Conservation (phyloP, 441 rosid genomes). For the Breynia disticha region DNA sequence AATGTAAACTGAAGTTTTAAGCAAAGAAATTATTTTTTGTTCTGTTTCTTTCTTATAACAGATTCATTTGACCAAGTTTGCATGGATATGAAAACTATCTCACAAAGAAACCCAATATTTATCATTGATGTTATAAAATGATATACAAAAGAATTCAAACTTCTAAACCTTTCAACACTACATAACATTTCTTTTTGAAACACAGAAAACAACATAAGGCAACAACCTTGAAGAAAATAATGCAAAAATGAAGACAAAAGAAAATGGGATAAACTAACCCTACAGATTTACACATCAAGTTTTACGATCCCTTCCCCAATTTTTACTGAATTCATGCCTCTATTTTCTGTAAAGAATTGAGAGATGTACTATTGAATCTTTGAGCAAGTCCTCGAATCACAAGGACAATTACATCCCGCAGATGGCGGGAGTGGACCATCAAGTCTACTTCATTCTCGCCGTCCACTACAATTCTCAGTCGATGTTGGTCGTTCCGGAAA, state of each 20-base stretch:
- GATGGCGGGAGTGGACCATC: slow-evolving; percentile 74
- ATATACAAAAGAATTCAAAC: neutral
- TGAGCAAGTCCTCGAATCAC: slow-evolving; percentile 92
- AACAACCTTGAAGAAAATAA: neutral
- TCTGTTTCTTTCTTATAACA: no score
- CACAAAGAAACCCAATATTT: neutral
- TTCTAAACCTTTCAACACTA: slow-evolving; percentile 1
- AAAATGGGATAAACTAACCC: slow-evolving; percentile 3
- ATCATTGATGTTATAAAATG: slow-evolving; percentile 6
- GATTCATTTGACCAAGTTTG: no score
- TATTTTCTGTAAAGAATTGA: slow-evolving; percentile 84
- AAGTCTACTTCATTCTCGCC: slow-evolving; percentile 76
- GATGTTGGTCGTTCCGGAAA: slow-evolving; percentile 75
- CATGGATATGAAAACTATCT: neutral
- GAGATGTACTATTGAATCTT: slow-evolving; percentile 92
- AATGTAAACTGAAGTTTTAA: no score
- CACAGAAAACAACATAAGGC: neutral
- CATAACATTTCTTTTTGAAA: slow-evolving; percentile 8
- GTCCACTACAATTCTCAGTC: slow-evolving; percentile 78
- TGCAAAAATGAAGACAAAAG: neutral
- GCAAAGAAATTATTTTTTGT: no score
- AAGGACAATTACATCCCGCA: slow-evolving; percentile 68
- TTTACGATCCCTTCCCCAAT: neutral
- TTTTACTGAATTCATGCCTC: slow-evolving; percentile 33
- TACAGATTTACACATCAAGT: neutral